phyloP scores from a whole-genome alignment of 495 filamentous ascomycete species.

The Penicillium samsonianum region DNA sequence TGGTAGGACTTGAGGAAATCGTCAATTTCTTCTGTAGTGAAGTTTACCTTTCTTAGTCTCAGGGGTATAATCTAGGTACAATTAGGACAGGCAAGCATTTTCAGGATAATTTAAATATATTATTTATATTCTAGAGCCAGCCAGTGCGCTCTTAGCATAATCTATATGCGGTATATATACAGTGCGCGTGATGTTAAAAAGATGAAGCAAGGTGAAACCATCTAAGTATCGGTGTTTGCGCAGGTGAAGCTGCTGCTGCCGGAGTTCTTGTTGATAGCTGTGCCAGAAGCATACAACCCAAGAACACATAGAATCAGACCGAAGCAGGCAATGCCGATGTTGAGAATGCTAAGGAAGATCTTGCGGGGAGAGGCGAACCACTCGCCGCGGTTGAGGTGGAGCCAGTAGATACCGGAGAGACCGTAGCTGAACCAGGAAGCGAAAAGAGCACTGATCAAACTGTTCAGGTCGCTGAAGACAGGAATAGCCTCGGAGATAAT shows the following conservation, averaged over 20 bases:
- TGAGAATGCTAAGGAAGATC: constrained; percentile 34
- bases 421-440: constrained; percentile 48
- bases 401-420: constrained; percentile 46
- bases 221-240: constrained; percentile 29
- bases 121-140: constrained; percentile 15
- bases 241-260: constrained; percentile 37
- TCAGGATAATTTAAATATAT: constrained; percentile 12
- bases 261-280: constrained; percentile 42
- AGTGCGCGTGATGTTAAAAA: neutral
- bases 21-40: neutral
- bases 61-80: neutral
- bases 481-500: constrained; percentile 70
- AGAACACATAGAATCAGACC: constrained; percentile 36
- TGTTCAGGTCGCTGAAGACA: constrained; percentile 64
- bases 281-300: constrained; percentile 43
- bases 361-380: constrained; percentile 37
- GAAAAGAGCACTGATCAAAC: constrained; percentile 45
- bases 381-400: constrained; percentile 40
- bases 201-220: neutral
- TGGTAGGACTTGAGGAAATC: constrained; percentile 16
- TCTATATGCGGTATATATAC: constrained; percentile 15
- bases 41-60: neutral
- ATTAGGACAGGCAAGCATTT: neutral
- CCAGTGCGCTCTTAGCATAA: constrained; percentile 10
- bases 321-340: constrained; percentile 29